Percentiles rank a stretch among this genome's conserved stretches.
Conservation (phyloP, 2,329 filamentous ascomycete genomes). For the Colletotrichum navitas region DNA sequence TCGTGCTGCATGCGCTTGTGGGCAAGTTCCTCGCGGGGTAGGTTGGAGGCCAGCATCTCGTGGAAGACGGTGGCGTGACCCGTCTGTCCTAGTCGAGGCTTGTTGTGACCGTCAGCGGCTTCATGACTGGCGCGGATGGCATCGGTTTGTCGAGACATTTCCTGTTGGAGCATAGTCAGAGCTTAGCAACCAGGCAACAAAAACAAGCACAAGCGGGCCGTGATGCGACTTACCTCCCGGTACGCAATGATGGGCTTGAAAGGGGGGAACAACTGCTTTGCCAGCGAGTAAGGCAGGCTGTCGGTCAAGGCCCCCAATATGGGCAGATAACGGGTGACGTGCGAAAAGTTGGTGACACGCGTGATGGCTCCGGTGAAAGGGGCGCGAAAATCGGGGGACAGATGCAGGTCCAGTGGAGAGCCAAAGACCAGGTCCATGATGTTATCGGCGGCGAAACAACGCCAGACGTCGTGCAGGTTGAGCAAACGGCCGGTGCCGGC, state of each 20-base stretch:
- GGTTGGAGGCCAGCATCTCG: constrained; percentile 47
- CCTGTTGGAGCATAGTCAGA: neutral
- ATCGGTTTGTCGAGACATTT: neutral
- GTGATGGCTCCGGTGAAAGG: neutral
- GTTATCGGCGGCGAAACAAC: constrained; percentile 43
- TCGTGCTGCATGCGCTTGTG: constrained; percentile 51
- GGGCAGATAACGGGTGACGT: too few relatives aligned
- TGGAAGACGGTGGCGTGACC: constrained; percentile 49
- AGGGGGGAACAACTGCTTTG: too few relatives aligned
- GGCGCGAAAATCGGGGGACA: neutral
- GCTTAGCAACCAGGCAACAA: too few relatives aligned
- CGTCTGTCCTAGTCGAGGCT: constrained; percentile 3
- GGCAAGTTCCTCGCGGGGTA: constrained; percentile 52
- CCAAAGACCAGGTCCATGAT: constrained; percentile 46
- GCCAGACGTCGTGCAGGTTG: constrained; percentile 20
- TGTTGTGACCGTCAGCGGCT: constrained; percentile 16
- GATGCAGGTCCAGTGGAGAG: neutral
- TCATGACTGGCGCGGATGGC: constrained; percentile 17
- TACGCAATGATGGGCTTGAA: too few relatives aligned
- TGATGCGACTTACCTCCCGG: too few relatives aligned
- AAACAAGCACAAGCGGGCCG: too few relatives aligned
- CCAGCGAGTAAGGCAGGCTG: too few relatives aligned
- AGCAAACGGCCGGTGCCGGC: constrained; percentile 24
- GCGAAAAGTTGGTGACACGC: too few relatives aligned
- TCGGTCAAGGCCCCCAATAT: too few relatives aligned